Base-by-base conservation (phyloP, 805 yeast species). In the Huiozyma naganishii region DNA sequence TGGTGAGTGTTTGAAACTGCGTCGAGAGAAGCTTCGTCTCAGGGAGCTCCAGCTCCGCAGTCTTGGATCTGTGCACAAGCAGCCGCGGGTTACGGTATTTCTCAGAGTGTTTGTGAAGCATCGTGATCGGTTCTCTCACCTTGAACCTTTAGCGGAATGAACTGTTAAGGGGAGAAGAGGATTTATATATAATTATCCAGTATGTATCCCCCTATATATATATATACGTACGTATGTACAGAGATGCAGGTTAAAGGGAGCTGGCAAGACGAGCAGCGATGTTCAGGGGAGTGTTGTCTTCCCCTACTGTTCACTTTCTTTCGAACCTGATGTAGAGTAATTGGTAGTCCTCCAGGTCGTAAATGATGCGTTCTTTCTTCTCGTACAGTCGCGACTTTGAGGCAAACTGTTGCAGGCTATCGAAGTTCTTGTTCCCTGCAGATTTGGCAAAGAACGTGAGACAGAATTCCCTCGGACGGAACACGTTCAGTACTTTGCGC, bases 391-490 rank as follows among this genome's bases (percentile, higher is more conserved):
- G 46, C 3, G 51, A 37, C 34, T 74, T 48, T 6, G 59, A 52
- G 32, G 55, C 56, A 33, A 58, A 50, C 13, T 55, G 63, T 55
- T 55, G 55, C 52, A 73, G 55, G 37, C 58, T 50, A 27, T 52
- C 44, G 48, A 65, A 64, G 17, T 67, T 69, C 38, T 67, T 65
- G 38, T 56, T 58, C 9, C 38, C 39, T 17, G 32, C 41, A 40
- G 52, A 52, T 43, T 54, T 56, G 29, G 60, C 52, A 44, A 78
- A 77, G 42, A 76, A 65, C 5, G 79, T 76, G 43, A 74, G 62
- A 42, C 87, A 79, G 57, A 90, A 87, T 57, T 77, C 79, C 17
- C 78, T 77, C 2, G 97, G 97, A 44, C 70, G 70, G 62, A 90
- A 81, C 29, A 83, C 72, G 5, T 64, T 55, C 50, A 88, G 68